Evolutionary conservation across 495 filamentous ascomycete species (phyloP).

Genomic region (Hypoxylon subgilvum): DNA sequence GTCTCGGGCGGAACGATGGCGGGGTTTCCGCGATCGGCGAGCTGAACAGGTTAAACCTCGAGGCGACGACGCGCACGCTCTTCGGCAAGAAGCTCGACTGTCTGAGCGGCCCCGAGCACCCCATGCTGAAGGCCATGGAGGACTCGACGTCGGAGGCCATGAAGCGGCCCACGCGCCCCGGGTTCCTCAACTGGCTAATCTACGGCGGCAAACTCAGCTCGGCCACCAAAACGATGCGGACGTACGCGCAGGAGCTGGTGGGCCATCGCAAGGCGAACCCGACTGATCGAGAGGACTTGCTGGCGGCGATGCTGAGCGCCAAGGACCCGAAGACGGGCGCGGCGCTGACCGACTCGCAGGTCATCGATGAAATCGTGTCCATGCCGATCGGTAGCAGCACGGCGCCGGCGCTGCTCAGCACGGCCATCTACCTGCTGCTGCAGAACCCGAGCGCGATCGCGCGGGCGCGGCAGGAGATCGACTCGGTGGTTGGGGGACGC

Average conservation of each 20-base stretch:
- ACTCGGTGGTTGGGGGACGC: constrained; percentile 64
- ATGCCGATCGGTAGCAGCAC: constrained; percentile 57
- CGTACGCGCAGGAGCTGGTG: constrained; percentile 63
- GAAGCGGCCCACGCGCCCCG: constrained; percentile 59
- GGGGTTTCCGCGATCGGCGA: constrained; percentile 67
- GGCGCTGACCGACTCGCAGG: constrained; percentile 61
- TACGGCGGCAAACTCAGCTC: constrained; percentile 60
- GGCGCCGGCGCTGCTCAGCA: constrained; percentile 57
- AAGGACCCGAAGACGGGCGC: constrained; percentile 70
- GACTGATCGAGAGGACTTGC: constrained; percentile 68
- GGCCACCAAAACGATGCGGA: constrained; percentile 59
- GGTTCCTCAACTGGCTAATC: constrained; percentile 60
- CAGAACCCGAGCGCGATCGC: constrained; percentile 65
- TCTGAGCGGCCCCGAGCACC: constrained; percentile 65
- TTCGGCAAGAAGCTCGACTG: constrained; percentile 74
- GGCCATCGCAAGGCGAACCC: constrained; percentile 62
- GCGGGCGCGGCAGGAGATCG: constrained; percentile 70
- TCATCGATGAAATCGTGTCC: constrained; percentile 72
- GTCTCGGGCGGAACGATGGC: constrained; percentile 55
- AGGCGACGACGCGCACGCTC: constrained; percentile 65
- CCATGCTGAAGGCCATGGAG: constrained; percentile 70
- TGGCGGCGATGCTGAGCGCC: constrained; percentile 69
- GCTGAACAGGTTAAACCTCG: constrained; percentile 73
- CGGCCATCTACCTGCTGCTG: constrained; percentile 64
- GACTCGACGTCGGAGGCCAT: constrained; percentile 66